phyloP scores from a whole-genome alignment of 257 asterid genomes.

The Przewalskia tangutica region DNA sequence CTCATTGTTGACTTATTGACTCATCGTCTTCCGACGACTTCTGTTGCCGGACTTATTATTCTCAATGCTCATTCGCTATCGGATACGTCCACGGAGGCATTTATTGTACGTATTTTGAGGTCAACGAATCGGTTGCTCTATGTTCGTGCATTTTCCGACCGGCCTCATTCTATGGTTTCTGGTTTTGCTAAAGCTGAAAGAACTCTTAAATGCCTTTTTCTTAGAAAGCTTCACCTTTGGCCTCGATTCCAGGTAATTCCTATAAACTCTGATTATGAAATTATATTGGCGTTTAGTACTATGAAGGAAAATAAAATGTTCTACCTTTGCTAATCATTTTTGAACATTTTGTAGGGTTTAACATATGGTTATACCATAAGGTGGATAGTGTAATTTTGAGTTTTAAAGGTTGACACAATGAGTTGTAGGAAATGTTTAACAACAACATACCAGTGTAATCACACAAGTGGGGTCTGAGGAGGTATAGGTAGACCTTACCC shows the following conservation, averaged over 20 bases:
- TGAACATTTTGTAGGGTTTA: too few species aligned
- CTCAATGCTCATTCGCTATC: conserved; percentile 75
- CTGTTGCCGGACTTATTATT: conserved; percentile 64
- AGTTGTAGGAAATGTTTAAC: background rate
- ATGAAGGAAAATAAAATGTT: too few species aligned
- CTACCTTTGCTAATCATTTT: too few species aligned
- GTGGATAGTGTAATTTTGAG: background rate
- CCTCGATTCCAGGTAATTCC: conserved; percentile 82
- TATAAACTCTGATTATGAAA: background rate
- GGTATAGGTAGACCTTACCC: too few species aligned
- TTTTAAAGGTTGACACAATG: background rate
- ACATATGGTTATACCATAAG: background rate
- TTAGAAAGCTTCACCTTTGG: conserved; percentile 91
- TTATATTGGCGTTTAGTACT: too few species aligned
- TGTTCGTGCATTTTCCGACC: conserved; percentile 86
- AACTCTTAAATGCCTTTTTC: conserved; percentile 67
- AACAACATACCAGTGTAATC: too few species aligned
- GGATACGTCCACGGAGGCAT: conserved; percentile 92
- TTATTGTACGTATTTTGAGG: conserved; percentile 71
- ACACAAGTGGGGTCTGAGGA: too few species aligned
- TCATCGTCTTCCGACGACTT: conserved; percentile 52
- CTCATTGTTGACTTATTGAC: conserved; percentile 87
- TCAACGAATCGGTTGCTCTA: conserved; percentile 44
- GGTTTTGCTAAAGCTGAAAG: conserved; percentile 94
- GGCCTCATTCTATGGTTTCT: conserved; percentile 77